Percentiles rank a stretch among this genome's conserved stretches.
phyloP scores from a whole-genome alignment of 805 yeast genomes.

The Candida insectorum region DNA sequence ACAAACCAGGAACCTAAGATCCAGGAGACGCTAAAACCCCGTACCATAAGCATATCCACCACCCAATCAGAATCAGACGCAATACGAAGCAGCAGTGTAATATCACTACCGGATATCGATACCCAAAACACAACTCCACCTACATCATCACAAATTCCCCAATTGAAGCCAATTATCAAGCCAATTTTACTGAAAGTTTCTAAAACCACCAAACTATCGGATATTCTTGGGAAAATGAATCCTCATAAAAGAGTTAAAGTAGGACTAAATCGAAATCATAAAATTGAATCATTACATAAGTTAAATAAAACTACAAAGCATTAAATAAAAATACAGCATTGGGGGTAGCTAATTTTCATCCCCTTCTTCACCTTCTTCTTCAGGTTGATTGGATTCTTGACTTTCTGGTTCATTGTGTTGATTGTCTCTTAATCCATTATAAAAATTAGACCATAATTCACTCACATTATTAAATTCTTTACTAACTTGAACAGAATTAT shows the following conservation, averaged over 20 bases:
- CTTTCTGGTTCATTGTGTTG: conserved; percentile 2
- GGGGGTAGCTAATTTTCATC: no score
- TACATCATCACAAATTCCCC: no score
- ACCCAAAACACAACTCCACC: no score
- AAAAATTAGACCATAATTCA: conserved; percentile 66
- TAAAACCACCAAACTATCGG: conserved; percentile 6
- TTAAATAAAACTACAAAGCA: conserved; percentile 5
- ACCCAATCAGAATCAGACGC: no score
- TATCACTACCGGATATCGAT: no score
- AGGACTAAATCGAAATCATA: conserved; percentile 10
- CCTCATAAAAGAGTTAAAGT: conserved; percentile 3
- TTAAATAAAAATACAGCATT: no score
- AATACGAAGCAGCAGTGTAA: no score
- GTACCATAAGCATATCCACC: no score
- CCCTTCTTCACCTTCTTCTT: not conserved
- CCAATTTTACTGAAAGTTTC: no score
- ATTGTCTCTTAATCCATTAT: conserved; percentile 42
- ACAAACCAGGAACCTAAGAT: no score
- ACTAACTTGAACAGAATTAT: conserved; percentile 68
- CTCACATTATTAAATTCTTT: conserved; percentile 72
- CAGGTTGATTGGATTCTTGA: not conserved
- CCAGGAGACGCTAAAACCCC: no score
- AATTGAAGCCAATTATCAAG: no score
- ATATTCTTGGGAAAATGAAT: conserved; percentile 9
- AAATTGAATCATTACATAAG: conserved; percentile 13